A percentile compares a stretch with the other conserved stretches of the same genome.
Evolutionary conservation across 306 rosid species (phyloP).

Genomic region (Quercus cerris): DNA sequence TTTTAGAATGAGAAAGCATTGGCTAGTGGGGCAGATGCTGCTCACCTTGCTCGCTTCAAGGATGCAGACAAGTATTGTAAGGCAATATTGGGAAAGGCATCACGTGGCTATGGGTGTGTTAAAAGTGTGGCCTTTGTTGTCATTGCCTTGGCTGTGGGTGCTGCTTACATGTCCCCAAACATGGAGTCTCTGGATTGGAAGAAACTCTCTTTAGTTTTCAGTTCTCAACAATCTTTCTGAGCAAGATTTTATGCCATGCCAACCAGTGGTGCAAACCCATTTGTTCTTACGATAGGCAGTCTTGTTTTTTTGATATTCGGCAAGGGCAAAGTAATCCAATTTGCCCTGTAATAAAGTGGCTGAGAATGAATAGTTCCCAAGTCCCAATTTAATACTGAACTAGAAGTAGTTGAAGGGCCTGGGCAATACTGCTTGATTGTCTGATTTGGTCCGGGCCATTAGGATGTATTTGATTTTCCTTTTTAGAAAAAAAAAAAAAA

Average conservation of each 20-base stretch:
- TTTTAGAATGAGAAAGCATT: conserved; percentile 70
- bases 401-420: conserved; percentile 36
- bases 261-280: conserved; percentile 30
- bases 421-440: conserved; percentile 33
- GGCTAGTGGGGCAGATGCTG: conserved; percentile 42
- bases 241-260: conserved; percentile 28
- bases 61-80: conserved; percentile 76
- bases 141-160: conserved; percentile 61
- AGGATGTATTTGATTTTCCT: conserved; percentile 27
- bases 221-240: conserved; percentile 42
- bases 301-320: background rate
- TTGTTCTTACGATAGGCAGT: conserved; percentile 10
- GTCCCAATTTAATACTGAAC: conserved; percentile 26
- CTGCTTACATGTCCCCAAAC: conserved; percentile 53
- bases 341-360: conserved; percentile 37
- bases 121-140: conserved; percentile 49
- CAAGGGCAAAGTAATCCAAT: conserved; percentile 31
- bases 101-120: conserved; percentile 60
- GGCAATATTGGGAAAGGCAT: conserved; percentile 48
- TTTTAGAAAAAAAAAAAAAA: background rate
- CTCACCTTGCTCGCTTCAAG: conserved; percentile 47
- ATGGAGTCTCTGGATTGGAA: conserved; percentile 54
- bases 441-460: conserved; percentile 44
- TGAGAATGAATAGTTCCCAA: conserved; percentile 27
- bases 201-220: conserved; percentile 52